Conservation (phyloP, 164 flowering plant species). For the Brasenia schreberi region DNA sequence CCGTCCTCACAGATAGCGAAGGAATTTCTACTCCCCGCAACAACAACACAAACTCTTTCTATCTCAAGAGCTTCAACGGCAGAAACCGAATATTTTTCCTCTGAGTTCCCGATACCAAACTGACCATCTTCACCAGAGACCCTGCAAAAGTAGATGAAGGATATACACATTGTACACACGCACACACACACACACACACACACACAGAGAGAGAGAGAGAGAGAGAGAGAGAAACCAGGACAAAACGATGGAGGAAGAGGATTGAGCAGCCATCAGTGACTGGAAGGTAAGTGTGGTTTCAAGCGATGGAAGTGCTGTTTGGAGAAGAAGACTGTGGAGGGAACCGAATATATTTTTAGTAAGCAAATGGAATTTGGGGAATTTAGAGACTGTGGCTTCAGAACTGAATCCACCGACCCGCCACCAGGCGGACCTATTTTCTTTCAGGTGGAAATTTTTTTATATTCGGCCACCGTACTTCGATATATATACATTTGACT, state of each 20-base stretch:
- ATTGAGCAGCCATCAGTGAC: not conserved
- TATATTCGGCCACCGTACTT: too few relatives aligned
- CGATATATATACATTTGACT: too few relatives aligned
- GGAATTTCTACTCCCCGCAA: slow-evolving; percentile 95
- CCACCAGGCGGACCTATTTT: too few relatives aligned
- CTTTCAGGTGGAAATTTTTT: too few relatives aligned
- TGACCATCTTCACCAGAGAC: slow-evolving; percentile 99
- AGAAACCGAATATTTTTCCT: slow-evolving; percentile 82
- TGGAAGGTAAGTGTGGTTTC: too few relatives aligned
- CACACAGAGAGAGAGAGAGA: slow-evolving; percentile 5
- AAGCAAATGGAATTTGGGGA: too few relatives aligned
- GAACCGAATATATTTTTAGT: not conserved
- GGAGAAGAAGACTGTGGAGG: not conserved
- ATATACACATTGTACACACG: not conserved
- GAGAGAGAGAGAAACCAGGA: slow-evolving; percentile 1
- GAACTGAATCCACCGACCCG: too few relatives aligned
- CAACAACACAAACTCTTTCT: slow-evolving; percentile 48
- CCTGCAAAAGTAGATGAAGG: slow-evolving; percentile 29
- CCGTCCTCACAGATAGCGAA: slow-evolving; percentile 92
- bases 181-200: too few relatives aligned
- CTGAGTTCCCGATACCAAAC: slow-evolving; percentile 71
- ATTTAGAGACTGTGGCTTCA: too few relatives aligned
- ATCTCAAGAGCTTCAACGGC: slow-evolving; percentile 41
- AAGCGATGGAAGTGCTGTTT: not conserved
- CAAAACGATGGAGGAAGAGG: not conserved